These are phyloP conservation scores for Magnusiomyces clavatus DNA, from an alignment of 1,139 yeast species.

Conservation along the genomic window DNA sequence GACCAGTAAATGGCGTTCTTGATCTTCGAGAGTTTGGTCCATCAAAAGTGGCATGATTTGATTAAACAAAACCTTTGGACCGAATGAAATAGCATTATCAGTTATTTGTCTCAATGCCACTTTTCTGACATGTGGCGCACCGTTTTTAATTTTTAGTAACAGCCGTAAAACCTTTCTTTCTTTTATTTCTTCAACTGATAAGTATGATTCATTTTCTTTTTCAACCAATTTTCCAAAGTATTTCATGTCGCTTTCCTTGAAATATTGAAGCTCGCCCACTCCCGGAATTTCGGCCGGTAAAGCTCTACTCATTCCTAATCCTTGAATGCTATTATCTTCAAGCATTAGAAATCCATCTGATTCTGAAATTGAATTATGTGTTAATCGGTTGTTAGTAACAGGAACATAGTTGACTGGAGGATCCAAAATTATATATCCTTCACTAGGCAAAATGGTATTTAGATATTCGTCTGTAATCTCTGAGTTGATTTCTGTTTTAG, in stretches of 20 bases:
- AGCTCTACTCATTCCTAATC: conserved; percentile 24
- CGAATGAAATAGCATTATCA: conserved; percentile 56
- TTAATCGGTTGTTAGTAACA: conserved; percentile 17
- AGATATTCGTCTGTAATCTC: conserved; percentile 44
- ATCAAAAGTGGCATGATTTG: conserved; percentile 65
- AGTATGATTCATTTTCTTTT: conserved; percentile 25
- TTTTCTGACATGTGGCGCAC: conserved; percentile 60
- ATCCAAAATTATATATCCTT: conserved; percentile 42
- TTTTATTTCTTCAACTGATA: conserved; percentile 46
- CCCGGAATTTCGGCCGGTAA: conserved; percentile 57
- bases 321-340: conserved; percentile 26
- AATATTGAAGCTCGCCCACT: conserved; percentile 52
- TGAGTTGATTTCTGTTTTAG: conserved; percentile 22
- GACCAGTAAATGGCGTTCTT: conserved; percentile 74
- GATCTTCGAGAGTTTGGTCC: conserved; percentile 69
- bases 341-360: conserved; percentile 29
- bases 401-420: conserved; percentile 46
- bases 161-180: conserved; percentile 59
- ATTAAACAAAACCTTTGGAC: conserved; percentile 61
- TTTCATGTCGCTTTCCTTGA: conserved; percentile 64
- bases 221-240: conserved; percentile 59
- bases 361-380: conserved; percentile 24
- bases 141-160: conserved; percentile 68
- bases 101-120: conserved; percentile 62
- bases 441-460: conserved; percentile 45